phyloP scores from a whole-genome alignment of 2,329 filamentous ascomycete genomes.

The Alternaria brassicicola region DNA sequence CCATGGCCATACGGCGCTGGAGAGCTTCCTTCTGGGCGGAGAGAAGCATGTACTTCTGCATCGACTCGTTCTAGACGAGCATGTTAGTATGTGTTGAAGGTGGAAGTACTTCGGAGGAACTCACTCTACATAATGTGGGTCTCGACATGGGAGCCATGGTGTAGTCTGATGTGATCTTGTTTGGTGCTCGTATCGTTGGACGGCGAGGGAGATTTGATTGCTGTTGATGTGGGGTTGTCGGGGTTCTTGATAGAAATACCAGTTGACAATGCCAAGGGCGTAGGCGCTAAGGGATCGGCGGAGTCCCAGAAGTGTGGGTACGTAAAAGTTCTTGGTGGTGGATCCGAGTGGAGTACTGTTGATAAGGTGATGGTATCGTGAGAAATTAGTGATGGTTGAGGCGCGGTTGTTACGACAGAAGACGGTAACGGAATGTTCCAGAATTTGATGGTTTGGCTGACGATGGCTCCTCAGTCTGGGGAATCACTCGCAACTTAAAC shows the following conservation, averaged over 20 bases:
- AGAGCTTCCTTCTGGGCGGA: conserved; percentile 50
- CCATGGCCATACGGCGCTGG: conserved; percentile 48
- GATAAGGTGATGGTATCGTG: conserved; percentile 19
- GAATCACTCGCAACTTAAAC: conserved; percentile 18
- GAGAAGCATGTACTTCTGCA: conserved; percentile 50
- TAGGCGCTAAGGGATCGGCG: conserved; percentile 22
- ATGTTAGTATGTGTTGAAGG: conserved; percentile 16
- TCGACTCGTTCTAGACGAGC: conserved; percentile 32
- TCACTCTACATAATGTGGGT: conserved; percentile 31
- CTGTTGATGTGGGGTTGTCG: conserved; percentile 22
- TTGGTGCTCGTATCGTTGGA: conserved; percentile 1
- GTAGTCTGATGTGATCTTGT: conserved; percentile 4
- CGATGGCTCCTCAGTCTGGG: not conserved
- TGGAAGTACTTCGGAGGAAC: conserved; percentile 1
- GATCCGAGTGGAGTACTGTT: conserved; percentile 18
- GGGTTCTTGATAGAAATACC: conserved; percentile 17
- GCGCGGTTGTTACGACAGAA: conserved; percentile 13
- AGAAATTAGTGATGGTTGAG: conserved; percentile 13
- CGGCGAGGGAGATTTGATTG: conserved; percentile 4
- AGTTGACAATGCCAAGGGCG: conserved; percentile 19
- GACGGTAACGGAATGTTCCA: not conserved
- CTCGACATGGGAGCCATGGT: conserved; percentile 29
- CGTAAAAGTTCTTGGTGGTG: conserved; percentile 21
- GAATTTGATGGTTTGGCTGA: conserved; percentile 3
- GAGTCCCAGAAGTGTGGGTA: conserved; percentile 20